Percentiles rank a stretch among this genome's conserved stretches.
Evolutionary conservation across 75 land plant genomes (phyloP).

Genomic region (Azolla pinnata): DNA sequence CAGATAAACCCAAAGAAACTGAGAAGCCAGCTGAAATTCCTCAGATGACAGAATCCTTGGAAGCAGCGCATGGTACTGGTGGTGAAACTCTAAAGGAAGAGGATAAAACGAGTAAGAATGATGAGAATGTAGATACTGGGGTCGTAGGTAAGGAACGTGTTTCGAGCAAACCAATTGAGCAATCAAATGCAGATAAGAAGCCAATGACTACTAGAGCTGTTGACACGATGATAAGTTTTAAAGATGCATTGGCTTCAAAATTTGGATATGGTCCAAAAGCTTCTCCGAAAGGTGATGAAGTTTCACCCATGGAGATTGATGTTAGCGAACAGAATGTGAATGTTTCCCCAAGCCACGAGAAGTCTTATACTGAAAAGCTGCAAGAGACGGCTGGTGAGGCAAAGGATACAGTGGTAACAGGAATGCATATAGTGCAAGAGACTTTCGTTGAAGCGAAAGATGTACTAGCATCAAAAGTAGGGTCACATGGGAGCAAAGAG

Average conservation of each 20-base stretch:
- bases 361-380: not conserved
- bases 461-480: not conserved
- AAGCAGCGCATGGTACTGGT: no score
- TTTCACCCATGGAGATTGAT: not conserved
- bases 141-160: no score
- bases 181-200: no score
- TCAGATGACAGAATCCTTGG: no score
- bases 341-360: not conserved
- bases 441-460: not conserved
- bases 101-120: no score
- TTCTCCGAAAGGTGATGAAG: not conserved
- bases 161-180: no score
- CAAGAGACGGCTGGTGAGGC: not conserved
- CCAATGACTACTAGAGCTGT: slow-evolving; percentile 1
- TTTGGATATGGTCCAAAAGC: slow-evolving; percentile 3
- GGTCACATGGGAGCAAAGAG: no score
- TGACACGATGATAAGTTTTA: not conserved
- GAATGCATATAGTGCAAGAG: not conserved
- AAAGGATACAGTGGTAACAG: slow-evolving; percentile 10
- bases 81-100: no score
- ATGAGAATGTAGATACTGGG: no score
- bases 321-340: not conserved
- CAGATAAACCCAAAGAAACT: no score
- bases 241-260: slow-evolving; percentile 7
- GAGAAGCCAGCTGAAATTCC: no score